Conservation (phyloP, 257 asterid species). For the Oldenlandia corymbosa region DNA sequence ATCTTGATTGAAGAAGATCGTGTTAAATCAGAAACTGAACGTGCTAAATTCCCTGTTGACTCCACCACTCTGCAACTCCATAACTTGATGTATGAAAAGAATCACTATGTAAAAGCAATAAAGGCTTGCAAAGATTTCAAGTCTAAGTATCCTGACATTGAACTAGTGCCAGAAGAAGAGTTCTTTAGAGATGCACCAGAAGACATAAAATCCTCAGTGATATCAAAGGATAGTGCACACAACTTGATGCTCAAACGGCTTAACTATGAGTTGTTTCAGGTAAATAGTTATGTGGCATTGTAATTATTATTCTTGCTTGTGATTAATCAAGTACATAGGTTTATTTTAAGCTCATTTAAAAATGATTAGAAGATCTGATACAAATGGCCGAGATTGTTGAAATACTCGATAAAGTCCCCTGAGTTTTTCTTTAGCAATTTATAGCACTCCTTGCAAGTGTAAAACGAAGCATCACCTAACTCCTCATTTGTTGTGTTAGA, state of each 20-base stretch:
- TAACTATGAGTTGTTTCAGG: slow-evolving; percentile 89
- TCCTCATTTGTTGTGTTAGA: slow-evolving; percentile 44
- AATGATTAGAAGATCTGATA: background rate
- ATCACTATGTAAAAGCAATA: slow-evolving; percentile 90
- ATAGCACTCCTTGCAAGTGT: background rate
- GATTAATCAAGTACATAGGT: background rate
- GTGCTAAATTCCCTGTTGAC: slow-evolving; percentile 84
- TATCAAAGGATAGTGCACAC: slow-evolving; percentile 61
- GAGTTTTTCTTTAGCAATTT: background rate
- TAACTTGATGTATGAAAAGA: slow-evolving; percentile 92
- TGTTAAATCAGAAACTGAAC: slow-evolving; percentile 79
- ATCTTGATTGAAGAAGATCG: slow-evolving; percentile 93
- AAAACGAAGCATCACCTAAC: background rate
- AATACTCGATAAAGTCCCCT: background rate
- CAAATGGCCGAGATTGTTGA: background rate
- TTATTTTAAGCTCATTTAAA: background rate
- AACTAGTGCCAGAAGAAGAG: slow-evolving; percentile 89
- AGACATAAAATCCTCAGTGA: slow-evolving; percentile 55
- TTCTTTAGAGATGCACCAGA: slow-evolving; percentile 75
- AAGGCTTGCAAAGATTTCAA: slow-evolving; percentile 94
- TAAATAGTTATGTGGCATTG: slow-evolving; percentile 15
- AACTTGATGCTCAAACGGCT: slow-evolving; percentile 93
- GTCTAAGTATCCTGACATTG: slow-evolving; percentile 83
- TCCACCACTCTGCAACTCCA: slow-evolving; percentile 91
- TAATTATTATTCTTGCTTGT: background rate